Base-by-base conservation (phyloP, 2,329 filamentous ascomycete genomes). In the Claviceps monticola region DNA sequence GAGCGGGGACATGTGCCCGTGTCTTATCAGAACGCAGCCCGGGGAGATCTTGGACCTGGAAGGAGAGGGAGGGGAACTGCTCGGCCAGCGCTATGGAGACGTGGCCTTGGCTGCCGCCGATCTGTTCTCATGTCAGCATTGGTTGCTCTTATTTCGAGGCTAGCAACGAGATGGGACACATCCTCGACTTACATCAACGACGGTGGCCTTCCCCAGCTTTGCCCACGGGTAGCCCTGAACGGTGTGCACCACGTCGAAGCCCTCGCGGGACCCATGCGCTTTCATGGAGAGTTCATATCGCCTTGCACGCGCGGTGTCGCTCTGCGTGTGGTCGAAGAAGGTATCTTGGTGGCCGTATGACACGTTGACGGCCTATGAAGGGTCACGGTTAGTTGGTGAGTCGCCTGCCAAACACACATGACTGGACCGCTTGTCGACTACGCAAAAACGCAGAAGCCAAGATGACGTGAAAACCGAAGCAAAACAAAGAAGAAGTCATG, bases 11-110 rank as follows among this genome's bases (percentile, higher is more conserved):
- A 0, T 57, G 60, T 44, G 58, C 60, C 6, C 64, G 56, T 0
- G 68, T 54, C 8, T 64, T 36, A 54, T 59, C 1, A 67, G 70
- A 42, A 64, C 71, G 61, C 37, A 69, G 72, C 48, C 65, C 66
- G 2, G 62, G 59, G 3, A 74, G 64, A 53, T 78, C 75, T 57
- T 78, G 73, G 5, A 77, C 75, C 2, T 77, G 60, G 56, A 79
- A 75, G 14, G 56, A 58, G 1, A 64, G 37, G 4, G 43, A 43
- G 5, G 59, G 60, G 36, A 62, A 64, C 1, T 53, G 47, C 23
- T 56, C 53, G 7, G 61, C 58, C 6, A 63, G 48, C 0, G 56
- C 54, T 5, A 58, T 46, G 3, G 60, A 55, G 1, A 62, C 58
- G 17, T 59, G 56, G 3, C 62, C 61, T 16, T 58, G 54, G 6